Evolutionary conservation across 2,329 filamentous ascomycete genomes (phyloP).

Genomic region (Xylariaceae sp.): DNA sequence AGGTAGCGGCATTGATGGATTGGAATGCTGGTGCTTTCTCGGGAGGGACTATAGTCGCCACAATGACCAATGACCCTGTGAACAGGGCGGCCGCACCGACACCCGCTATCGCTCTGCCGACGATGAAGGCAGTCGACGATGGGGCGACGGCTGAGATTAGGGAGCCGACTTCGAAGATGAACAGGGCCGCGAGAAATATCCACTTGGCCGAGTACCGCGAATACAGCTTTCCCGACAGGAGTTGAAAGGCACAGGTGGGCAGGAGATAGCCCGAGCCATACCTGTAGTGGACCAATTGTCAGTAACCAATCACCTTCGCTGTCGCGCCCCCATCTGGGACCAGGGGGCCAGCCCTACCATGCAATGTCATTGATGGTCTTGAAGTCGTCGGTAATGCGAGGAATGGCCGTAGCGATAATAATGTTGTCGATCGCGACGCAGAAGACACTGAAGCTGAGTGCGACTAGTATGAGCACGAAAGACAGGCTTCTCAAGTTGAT

Average conservation of each 20-base stretch:
- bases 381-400: conserved; percentile 4
- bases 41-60: conserved; percentile 25
- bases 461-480: too few relatives aligned
- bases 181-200: conserved; percentile 30
- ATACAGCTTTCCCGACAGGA: conserved; percentile 34
- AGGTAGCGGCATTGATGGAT: conserved; percentile 21
- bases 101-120: conserved; percentile 26
- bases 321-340: too few relatives aligned
- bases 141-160: conserved; percentile 28
- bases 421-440: too few relatives aligned
- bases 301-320: too few relatives aligned
- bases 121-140: conserved; percentile 23
- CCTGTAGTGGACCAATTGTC: too few relatives aligned
- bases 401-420: conserved; percentile 7
- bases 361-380: conserved; percentile 3
- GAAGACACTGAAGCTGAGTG: too few relatives aligned
- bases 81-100: conserved; percentile 36
- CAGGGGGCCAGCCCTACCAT: conserved; percentile 7
- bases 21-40: conserved; percentile 17
- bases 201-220: conserved; percentile 34
- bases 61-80: conserved; percentile 34
- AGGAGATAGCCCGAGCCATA: too few relatives aligned
- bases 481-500: too few relatives aligned
- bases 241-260: conserved; percentile 32
- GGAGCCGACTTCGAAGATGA: conserved; percentile 35